Conservation (phyloP, 306 rosid genomes). For the Dryas drummondii region DNA sequence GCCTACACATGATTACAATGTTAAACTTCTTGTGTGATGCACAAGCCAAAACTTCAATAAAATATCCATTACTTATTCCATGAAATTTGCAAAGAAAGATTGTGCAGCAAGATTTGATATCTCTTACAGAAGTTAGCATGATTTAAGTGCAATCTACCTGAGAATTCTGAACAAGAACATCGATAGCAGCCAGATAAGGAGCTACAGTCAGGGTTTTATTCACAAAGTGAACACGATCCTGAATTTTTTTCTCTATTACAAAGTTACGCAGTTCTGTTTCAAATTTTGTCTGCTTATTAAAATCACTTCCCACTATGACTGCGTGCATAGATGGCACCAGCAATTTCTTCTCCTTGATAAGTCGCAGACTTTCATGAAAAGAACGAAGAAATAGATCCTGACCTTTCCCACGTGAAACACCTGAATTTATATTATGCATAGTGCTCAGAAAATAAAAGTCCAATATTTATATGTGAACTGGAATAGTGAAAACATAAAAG, state of each 20-base stretch:
- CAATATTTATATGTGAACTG: neutral
- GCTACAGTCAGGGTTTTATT: constrained; percentile 90
- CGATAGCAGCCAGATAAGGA: constrained; percentile 86
- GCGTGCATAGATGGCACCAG: constrained; percentile 86
- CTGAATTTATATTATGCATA: constrained; percentile 39
- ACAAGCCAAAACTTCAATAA: neutral
- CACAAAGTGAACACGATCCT: constrained; percentile 86
- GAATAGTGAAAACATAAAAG: neutral
- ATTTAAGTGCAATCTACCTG: constrained; percentile 58
- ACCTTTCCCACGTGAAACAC: constrained; percentile 96
- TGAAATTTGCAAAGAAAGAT: neutral
- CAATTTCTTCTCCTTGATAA: constrained; percentile 68
- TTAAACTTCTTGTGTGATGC: constrained; percentile 1
- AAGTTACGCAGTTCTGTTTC: constrained; percentile 76
- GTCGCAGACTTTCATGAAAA: constrained; percentile 64
- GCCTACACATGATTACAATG: constrained; percentile 42
- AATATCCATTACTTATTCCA: neutral
- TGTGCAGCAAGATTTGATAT: neutral
- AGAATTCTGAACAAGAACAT: constrained; percentile 97
- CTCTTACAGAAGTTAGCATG: constrained; percentile 17
- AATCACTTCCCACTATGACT: constrained; percentile 87
- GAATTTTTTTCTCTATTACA: constrained; percentile 62
- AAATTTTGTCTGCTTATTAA: constrained; percentile 72
- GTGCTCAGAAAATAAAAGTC: constrained; percentile 18
- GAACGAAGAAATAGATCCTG: constrained; percentile 94